phyloP scores from a whole-genome alignment of 306 rosid species.

The Sicyos edulis region DNA sequence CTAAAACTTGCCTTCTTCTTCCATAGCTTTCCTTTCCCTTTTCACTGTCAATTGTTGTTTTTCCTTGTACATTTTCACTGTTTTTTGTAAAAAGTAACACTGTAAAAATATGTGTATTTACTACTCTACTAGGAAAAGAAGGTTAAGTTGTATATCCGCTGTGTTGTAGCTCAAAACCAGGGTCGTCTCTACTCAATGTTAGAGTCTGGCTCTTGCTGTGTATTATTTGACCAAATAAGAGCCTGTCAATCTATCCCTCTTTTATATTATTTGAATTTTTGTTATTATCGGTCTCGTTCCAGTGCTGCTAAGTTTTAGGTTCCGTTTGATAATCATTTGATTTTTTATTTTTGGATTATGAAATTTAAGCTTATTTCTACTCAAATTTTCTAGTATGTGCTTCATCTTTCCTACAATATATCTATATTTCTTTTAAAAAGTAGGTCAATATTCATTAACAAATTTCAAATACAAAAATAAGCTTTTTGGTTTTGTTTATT shows the following conservation, averaged over 20 bases:
- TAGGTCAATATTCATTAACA: too few relatives aligned
- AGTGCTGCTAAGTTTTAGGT: too few relatives aligned
- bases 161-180: not conserved
- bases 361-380: too few relatives aligned
- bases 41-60: not conserved
- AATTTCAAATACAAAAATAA: too few relatives aligned
- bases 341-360: too few relatives aligned
- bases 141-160: not conserved
- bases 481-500: too few relatives aligned
- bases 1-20: slow-evolving; percentile 41
- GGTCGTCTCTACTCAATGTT: not conserved
- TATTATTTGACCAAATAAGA: not conserved
- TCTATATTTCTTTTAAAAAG: too few relatives aligned
- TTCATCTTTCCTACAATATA: too few relatives aligned
- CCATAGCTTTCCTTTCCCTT: not conserved
- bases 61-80: not conserved
- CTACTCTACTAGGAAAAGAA: not conserved
- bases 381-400: too few relatives aligned
- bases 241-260: too few relatives aligned
- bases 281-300: not conserved
- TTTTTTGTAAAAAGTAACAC: not conserved
- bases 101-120: not conserved
- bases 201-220: slow-evolving; percentile 7
- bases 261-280: too few relatives aligned
- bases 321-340: too few relatives aligned